Evolutionary conservation across 305 asterid genomes (phyloP).

Genomic region (Fraxinus velutina): DNA sequence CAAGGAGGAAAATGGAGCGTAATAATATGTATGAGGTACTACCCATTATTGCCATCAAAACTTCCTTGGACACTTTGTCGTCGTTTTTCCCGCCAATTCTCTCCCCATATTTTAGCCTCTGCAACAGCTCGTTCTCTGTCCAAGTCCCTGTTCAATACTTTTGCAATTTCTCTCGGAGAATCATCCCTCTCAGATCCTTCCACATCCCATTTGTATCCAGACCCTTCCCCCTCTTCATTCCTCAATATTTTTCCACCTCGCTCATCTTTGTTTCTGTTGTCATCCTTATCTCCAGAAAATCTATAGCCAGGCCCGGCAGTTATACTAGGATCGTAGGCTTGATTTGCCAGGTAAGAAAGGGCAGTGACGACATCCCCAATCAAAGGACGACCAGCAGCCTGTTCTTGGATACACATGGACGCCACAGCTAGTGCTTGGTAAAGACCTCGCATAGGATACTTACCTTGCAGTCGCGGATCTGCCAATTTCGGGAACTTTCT

Average conservation of each 20-base stretch:
- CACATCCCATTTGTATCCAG: slow-evolving; percentile 48
- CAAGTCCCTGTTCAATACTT: slow-evolving; percentile 42
- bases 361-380: slow-evolving; percentile 59
- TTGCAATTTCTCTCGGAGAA: slow-evolving; percentile 46
- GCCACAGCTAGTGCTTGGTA: slow-evolving; percentile 60
- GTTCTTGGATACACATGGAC: slow-evolving; percentile 59
- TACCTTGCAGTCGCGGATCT: slow-evolving; percentile 48
- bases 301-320: slow-evolving; percentile 27
- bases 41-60: slow-evolving; percentile 42
- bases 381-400: slow-evolving; percentile 58
- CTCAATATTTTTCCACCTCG: slow-evolving; percentile 31
- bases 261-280: slow-evolving; percentile 36
- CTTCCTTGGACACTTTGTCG: slow-evolving; percentile 37
- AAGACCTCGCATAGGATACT: slow-evolving; percentile 51
- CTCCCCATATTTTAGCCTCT: slow-evolving; percentile 84
- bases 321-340: slow-evolving; percentile 36
- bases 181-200: slow-evolving; percentile 54
- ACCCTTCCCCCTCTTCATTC: slow-evolving; percentile 48
- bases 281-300: slow-evolving; percentile 29
- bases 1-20: slow-evolving; percentile 18
- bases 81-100: slow-evolving; percentile 46
- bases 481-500: slow-evolving; percentile 46
- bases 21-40: not conserved
- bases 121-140: slow-evolving; percentile 73
- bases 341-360: slow-evolving; percentile 51